phyloP scores from a whole-genome alignment of 768 basidiomycete genomes.

The Russula foetens region DNA sequence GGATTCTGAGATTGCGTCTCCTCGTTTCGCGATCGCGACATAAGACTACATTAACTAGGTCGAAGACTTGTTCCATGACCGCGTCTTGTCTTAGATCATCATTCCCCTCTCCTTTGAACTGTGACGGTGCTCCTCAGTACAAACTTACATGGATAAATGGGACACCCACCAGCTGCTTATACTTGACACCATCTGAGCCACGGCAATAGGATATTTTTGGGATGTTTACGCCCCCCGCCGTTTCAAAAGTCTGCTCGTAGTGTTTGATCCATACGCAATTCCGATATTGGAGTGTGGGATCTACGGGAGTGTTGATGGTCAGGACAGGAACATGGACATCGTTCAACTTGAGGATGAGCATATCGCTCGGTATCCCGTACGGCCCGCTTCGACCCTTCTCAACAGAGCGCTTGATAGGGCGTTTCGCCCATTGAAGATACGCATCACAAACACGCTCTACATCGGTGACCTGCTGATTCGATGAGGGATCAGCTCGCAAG shows the following conservation, averaged over 20 bases:
- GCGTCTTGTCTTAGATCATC: conserved; percentile 97
- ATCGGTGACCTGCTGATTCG: conserved; percentile 36
- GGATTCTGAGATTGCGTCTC: conserved; percentile 60
- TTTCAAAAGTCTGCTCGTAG: conserved; percentile 51
- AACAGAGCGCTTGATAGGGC: conserved; percentile 34
- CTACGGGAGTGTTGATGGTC: conserved; percentile 64
- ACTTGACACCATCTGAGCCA: conserved; percentile 55
- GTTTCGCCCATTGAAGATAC: conserved; percentile 67
- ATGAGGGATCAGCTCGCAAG: conserved; percentile 36
- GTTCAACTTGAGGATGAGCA: conserved; percentile 40
- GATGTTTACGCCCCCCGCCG: conserved; percentile 70
- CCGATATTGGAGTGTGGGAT: conserved; percentile 59
- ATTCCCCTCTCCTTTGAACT: conserved; percentile 89
- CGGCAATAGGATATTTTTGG: conserved; percentile 74
- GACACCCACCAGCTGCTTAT: conserved; percentile 70
- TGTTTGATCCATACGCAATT: conserved; percentile 58
- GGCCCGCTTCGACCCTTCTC: conserved; percentile 20
- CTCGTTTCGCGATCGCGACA: conserved; percentile 65
- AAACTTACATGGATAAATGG: not conserved
- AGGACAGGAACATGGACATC: conserved; percentile 72
- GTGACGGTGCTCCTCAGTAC: not conserved
- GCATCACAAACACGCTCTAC: conserved; percentile 57
- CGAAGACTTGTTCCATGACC: conserved; percentile 98
- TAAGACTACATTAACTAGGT: conserved; percentile 76
- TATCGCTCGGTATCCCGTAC: conserved; percentile 36